Percentiles rank a stretch among this genome's conserved stretches.
These are phyloP conservation scores for Lactarius akahatsu DNA, from an alignment of 768 basidiomycete species.

Conservation along the genomic window DNA sequence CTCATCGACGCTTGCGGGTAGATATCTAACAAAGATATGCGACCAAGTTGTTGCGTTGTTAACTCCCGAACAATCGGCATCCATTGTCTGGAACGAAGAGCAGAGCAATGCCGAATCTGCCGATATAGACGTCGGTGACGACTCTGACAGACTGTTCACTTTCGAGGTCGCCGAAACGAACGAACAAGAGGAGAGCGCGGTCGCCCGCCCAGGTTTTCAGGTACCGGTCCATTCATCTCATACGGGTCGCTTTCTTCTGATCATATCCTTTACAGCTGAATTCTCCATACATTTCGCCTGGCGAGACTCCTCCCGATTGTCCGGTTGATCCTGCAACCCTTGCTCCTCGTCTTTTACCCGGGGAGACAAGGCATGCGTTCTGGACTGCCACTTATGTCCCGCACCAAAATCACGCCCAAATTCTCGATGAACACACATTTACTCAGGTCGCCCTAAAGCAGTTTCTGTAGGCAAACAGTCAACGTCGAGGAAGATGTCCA, in stretches of 20 bases:
- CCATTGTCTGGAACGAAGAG: slow-evolving; percentile 47
- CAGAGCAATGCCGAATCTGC: slow-evolving; percentile 29
- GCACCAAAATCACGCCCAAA: background rate
- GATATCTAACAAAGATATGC: slow-evolving; percentile 36
- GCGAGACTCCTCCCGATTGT: background rate
- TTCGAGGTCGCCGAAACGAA: slow-evolving; percentile 56
- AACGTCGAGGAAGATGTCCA: background rate
- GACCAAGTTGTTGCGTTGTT: slow-evolving; percentile 56
- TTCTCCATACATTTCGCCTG: background rate
- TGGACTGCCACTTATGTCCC: slow-evolving; percentile 13
- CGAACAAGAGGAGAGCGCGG: slow-evolving; percentile 54
- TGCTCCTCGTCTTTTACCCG: slow-evolving; percentile 16
- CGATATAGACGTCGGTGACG: slow-evolving; percentile 43
- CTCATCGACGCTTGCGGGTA: background rate
- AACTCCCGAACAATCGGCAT: slow-evolving; percentile 46
- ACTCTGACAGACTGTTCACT: slow-evolving; percentile 48
- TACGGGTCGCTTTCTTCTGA: background rate
- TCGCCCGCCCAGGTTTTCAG: slow-evolving; percentile 45
- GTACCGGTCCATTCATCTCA: slow-evolving; percentile 34
- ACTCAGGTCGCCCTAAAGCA: slow-evolving; percentile 8
- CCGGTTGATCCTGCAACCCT: background rate
- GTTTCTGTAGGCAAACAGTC: slow-evolving; percentile 2
- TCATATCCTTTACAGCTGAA: slow-evolving; percentile 6
- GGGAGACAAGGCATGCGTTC: slow-evolving; percentile 30
- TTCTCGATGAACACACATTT: background rate